Percentiles rank a stretch among this genome's conserved stretches.
Evolutionary conservation across 495 filamentous ascomycete genomes (phyloP).

Genomic region (Durotheca rogersii): DNA sequence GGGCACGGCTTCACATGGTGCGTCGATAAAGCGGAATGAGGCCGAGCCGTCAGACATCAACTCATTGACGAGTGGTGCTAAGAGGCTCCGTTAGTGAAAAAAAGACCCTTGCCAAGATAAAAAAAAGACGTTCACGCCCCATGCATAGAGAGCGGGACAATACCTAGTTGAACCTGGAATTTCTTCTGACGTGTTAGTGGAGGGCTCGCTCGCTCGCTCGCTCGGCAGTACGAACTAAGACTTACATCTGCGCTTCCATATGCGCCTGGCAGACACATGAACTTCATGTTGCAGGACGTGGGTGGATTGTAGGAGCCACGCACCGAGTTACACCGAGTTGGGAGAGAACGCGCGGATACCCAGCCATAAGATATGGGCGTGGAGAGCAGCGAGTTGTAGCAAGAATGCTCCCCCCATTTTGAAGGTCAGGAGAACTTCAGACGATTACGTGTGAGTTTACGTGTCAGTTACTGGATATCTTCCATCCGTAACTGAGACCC

Average conservation of each 20-base stretch:
- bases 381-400: constrained; percentile 17
- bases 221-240: constrained; percentile 12
- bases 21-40: constrained; percentile 50
- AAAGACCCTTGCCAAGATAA: no score
- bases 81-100: constrained; percentile 8
- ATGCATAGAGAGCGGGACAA: constrained; percentile 1
- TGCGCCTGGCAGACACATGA: constrained; percentile 48
- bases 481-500: constrained; percentile 26
- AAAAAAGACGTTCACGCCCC: neutral
- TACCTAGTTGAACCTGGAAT: constrained; percentile 55
- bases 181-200: constrained; percentile 43
- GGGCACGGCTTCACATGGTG: constrained; percentile 48
- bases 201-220: neutral
- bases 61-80: constrained; percentile 51
- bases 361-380: constrained; percentile 26
- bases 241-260: constrained; percentile 55
- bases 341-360: constrained; percentile 14
- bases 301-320: constrained; percentile 6
- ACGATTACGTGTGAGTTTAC: constrained; percentile 30
- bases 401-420: constrained; percentile 23
- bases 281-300: constrained; percentile 38
- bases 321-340: constrained; percentile 27
- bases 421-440: constrained; percentile 14
- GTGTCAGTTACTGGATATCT: constrained; percentile 31
- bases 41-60: constrained; percentile 46